Evolutionary conservation across 257 asterid species (phyloP), one percentile per base, ranked within the genome.

Genomic region (Solanum chmielewskii): DNA sequence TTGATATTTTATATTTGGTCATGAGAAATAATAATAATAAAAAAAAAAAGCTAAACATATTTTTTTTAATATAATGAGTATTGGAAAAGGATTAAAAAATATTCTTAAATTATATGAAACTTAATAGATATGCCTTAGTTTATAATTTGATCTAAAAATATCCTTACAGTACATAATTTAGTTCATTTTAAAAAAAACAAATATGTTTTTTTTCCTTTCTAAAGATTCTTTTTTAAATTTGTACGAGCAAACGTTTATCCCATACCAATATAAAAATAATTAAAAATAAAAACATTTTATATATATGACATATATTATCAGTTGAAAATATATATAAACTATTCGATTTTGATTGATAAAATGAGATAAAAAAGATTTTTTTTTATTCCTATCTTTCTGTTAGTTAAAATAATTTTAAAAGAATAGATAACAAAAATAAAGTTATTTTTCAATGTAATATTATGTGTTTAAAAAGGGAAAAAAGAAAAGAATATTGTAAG

Each of bases 111-210:
- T 11, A 62, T 10, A 25, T 1, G 14, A 62, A 23, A 23, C n/a
- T 62, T 1, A 62, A 62, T 23, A n/a, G 23, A 62, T 23, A 23
- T 62, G 7, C 10, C 15, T 1, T 62, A 23, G 6, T 21, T 60
- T 3, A 2, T 62, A 62, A 23, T 52, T 52, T 52, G 23, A 0
- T 52, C 1, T 52, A 1, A 52, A 23, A 23, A 10, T 23, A 1
- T 62, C 6, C 1, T 0, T 62, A 0, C 0, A 1, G 0, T 23
- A 12, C 0, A 62, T 10, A 1, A 11, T 23, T 62, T 62, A 1
- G 16, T 62, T 25, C 3, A 4, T 52, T 52, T 16, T 1, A 6
- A 52, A 35, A 35, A 35, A 47, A 47, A 62, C 10, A 20, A 21
- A 59, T 59, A 59, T 21, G 0, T 3, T 21, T 20, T 3, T 59